Evolutionary conservation across 768 basidiomycete genomes (phyloP).

Genomic region (Rhizopogon vulgaris): DNA sequence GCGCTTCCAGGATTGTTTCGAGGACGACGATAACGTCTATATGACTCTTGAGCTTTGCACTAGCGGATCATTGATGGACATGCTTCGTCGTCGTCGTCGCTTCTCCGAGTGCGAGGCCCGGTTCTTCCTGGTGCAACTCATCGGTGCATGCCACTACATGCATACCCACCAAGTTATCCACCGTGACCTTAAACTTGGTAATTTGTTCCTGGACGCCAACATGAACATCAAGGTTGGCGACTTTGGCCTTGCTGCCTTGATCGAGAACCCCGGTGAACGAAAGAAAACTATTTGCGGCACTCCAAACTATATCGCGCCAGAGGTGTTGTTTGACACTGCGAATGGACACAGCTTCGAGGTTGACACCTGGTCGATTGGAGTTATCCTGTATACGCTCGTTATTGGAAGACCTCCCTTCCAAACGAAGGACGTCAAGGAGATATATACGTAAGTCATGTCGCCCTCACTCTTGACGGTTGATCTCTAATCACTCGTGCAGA

Average conservation of each 20-base stretch:
- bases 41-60: slow-evolving; percentile 93
- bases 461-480: background rate
- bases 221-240: slow-evolving; percentile 98
- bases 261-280: slow-evolving; percentile 92
- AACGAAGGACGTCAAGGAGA: slow-evolving; percentile 94
- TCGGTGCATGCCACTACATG: slow-evolving; percentile 97
- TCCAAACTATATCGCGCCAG: slow-evolving; percentile 97
- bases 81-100: slow-evolving; percentile 79
- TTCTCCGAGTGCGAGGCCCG: slow-evolving; percentile 91
- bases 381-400: slow-evolving; percentile 92
- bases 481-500: slow-evolving; percentile 31
- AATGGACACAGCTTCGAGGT: slow-evolving; percentile 99
- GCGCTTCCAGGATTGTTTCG: slow-evolving; percentile 87
- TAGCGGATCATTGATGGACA: slow-evolving; percentile 86
- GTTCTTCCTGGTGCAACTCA: slow-evolving; percentile 89
- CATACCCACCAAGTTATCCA: slow-evolving; percentile 95
- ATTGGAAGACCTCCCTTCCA: slow-evolving; percentile 98
- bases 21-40: slow-evolving; percentile 93
- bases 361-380: slow-evolving; percentile 96
- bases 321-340: slow-evolving; percentile 91
- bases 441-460: slow-evolving; percentile 67
- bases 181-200: slow-evolving; percentile 94
- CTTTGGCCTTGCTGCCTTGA: slow-evolving; percentile 94
- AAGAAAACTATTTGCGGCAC: slow-evolving; percentile 99
- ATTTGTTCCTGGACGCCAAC: slow-evolving; percentile 82